Evolutionary conservation across 768 basidiomycete genomes (phyloP), one percentile per base, ranked within the genome.

Genomic region (Mycena vitilis): DNA sequence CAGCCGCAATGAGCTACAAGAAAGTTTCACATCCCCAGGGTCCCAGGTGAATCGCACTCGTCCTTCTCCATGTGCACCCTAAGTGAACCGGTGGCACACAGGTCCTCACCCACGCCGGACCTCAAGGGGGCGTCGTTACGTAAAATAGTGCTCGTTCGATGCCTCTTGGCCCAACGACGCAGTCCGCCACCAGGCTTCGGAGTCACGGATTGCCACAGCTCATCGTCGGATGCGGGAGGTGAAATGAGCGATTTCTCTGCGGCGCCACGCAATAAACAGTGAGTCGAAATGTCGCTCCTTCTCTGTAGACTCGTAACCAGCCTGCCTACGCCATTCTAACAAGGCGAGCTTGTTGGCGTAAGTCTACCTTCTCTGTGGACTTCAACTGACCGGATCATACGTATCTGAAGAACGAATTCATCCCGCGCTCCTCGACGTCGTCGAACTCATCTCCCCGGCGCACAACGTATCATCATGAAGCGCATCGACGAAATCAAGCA

Each of bases 141-240:
- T 15, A 71, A 71, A 51, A 56, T 60, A 52, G 70, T 67, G 38
- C 61, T 71, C 13, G 51, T 71, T n/a, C 36, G 45, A 25, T 65
- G 62, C 30, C 51, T 53, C 40, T 37, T 47, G 13, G 69, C 55
- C 5, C 63, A 63, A 48, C 60, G n/a, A 52, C 8, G 38, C 55
- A 36, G 16, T 38, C n/a, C 30, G 2, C 30, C 47, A 6, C 5
- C 25, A 20, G 45, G 11, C 25, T 30, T 37, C 47, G 47, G 40
- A 37, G 20, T 22, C 12, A 23, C 34, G 11, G 49, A 30, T n/a
- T 18, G n/a, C 25, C 18, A 61, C 22, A 7, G 37, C 25, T 42
- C 22, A n/a, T 10, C 1, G 36, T 53, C 40, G 1, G 38, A 10
- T 9, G 18, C 8, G 23, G 22, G 16, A 25, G 13, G 18, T 23